A percentile compares a stretch with the other conserved stretches of the same genome.
Conservation (phyloP, 768 basidiomycete species). For the Cystobasidium tubakii region DNA sequence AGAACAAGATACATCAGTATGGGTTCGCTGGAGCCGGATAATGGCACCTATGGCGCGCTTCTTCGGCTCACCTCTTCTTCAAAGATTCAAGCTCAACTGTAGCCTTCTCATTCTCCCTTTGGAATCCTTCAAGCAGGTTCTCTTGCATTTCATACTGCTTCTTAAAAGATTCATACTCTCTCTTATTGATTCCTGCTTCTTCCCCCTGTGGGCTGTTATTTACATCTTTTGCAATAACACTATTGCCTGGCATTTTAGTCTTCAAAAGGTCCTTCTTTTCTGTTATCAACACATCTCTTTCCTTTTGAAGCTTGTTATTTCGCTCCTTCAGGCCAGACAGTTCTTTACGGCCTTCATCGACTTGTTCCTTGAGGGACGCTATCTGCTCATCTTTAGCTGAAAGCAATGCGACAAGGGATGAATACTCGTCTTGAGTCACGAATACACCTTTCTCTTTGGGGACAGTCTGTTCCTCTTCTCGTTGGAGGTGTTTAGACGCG, state of each 20-base stretch:
- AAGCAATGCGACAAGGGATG: neutral
- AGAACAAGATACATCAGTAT: too few species aligned
- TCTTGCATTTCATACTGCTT: conserved; percentile 37
- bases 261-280: neutral
- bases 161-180: conserved; percentile 11
- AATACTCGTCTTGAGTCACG: conserved; percentile 24
- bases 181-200: neutral
- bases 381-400: conserved; percentile 27
- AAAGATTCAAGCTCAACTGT: conserved; percentile 10
- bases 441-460: neutral
- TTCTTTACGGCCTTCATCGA: neutral
- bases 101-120: conserved; percentile 36
- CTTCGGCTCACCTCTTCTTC: conserved; percentile 20
- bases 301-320: neutral
- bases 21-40: too few species aligned
- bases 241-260: neutral
- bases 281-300: neutral
- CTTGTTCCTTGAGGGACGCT: neutral
- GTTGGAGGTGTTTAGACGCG: neutral
- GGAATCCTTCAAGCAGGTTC: conserved; percentile 30
- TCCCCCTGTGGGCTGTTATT: neutral
- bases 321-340: neutral
- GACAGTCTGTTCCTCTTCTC: neutral
- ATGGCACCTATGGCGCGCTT: too few species aligned
- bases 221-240: neutral